These are phyloP conservation scores for Marasmius fiardii DNA, from an alignment of 1,284 basidiomycete species.

Conservation along the genomic window DNA sequence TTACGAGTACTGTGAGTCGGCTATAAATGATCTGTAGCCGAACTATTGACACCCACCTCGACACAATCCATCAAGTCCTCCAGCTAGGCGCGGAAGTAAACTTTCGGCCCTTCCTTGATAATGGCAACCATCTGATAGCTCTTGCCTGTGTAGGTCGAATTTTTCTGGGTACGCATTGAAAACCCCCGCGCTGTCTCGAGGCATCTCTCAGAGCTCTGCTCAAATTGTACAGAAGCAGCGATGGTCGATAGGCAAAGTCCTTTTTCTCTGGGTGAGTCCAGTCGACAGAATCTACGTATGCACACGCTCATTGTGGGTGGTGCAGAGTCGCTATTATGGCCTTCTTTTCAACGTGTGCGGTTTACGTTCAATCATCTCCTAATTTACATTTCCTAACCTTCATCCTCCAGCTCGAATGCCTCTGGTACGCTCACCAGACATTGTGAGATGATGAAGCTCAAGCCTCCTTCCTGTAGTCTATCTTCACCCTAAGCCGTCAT, in stretches of 20 bases:
- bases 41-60: no score
- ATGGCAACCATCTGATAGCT: neutral
- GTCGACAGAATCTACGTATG: neutral
- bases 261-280: conserved; percentile 8
- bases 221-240: conserved; percentile 3
- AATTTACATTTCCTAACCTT: neutral
- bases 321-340: conserved; percentile 13
- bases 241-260: conserved; percentile 9
- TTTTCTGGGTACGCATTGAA: neutral
- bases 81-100: neutral
- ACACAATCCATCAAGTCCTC: neutral
- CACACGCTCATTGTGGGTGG: neutral
- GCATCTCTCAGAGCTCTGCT: no score
- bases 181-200: neutral
- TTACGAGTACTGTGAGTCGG: conserved; percentile 7
- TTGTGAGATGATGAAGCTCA: conserved; percentile 2
- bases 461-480: neutral
- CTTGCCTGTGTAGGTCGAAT: neutral
- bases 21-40: no score
- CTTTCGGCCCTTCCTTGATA: neutral
- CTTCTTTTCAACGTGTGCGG: conserved; percentile 9
- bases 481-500: neutral
- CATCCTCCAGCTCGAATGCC: neutral
- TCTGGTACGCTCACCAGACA: neutral
- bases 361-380: neutral